Evolutionary conservation across 345 rosid genomes (phyloP).

Genomic region (Cochlearia excelsa): DNA sequence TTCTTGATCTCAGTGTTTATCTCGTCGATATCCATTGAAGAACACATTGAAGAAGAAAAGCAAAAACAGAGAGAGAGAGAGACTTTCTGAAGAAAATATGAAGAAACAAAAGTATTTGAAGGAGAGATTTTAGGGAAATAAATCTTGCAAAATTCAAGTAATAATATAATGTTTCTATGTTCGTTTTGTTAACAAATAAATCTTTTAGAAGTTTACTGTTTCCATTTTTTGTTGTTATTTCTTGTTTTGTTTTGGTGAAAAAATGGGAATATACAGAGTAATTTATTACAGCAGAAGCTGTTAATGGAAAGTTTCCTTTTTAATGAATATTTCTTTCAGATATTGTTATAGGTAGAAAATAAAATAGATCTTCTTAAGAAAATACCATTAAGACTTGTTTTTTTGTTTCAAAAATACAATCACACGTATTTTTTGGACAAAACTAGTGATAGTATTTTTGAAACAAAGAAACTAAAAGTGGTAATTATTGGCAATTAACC

Average conservation of each 20-base stretch:
- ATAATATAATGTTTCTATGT: constrained; percentile 19
- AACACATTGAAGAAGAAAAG: not conserved
- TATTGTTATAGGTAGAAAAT: not conserved
- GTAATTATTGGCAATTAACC: no score
- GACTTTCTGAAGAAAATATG: not conserved
- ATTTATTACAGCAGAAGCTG: constrained; percentile 19
- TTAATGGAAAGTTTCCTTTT: constrained; percentile 29
- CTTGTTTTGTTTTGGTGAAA: not conserved
- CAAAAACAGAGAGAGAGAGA: constrained; percentile 1
- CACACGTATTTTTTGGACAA: no score
- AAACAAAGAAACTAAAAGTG: no score
- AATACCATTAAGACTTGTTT: no score
- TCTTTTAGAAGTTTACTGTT: constrained; percentile 33
- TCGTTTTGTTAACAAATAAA: constrained; percentile 10
- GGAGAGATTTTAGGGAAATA: constrained; percentile 35
- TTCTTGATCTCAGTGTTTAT: constrained; percentile 17
- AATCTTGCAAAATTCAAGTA: constrained; percentile 26
- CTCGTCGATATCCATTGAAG: constrained; percentile 34
- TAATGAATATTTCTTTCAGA: constrained; percentile 12
- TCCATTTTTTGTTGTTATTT: constrained; percentile 24
- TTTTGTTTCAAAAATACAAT: no score
- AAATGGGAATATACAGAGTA: constrained; percentile 27
- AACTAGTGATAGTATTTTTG: no score
- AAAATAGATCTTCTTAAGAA: no score
- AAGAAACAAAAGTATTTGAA: constrained; percentile 24